Percentiles rank a stretch among this genome's conserved stretches.
Conservation (phyloP, 2,329 filamentous ascomycete genomes). For the Atkinsonella hypoxylon region DNA sequence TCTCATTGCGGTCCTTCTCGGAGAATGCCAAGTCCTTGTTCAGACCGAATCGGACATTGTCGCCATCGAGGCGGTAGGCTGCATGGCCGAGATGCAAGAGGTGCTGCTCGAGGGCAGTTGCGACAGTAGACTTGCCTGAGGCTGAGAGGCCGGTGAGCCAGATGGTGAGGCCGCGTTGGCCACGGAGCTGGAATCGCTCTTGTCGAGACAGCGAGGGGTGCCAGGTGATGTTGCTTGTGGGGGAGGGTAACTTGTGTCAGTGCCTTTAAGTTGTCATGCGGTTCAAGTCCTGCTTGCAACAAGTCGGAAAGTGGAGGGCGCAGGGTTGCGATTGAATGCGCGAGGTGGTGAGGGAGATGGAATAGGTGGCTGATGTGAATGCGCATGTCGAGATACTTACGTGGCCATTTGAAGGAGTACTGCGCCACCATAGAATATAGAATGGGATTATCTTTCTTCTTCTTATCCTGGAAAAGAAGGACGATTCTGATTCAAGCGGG, state of each 20-base stretch:
- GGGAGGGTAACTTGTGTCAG: conserved; percentile 5
- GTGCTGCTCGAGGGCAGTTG: conserved; percentile 92
- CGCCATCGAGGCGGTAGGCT: conserved; percentile 90
- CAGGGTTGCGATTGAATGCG: conserved; percentile 1
- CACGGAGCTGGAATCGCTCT: conserved; percentile 63
- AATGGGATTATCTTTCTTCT: too few species aligned
- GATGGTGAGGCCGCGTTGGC: conserved; percentile 85
- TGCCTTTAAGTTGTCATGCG: too few species aligned
- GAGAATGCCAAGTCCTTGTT: conserved; percentile 97
- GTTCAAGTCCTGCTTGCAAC: too few species aligned
- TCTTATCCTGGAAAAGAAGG: too few species aligned
- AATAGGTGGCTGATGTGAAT: not conserved
- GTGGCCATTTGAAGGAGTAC: conserved; percentile 10
- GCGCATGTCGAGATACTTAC: conserved; percentile 6
- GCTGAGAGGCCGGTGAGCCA: conserved; percentile 97
- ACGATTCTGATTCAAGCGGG: too few species aligned
- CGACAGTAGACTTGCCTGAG: conserved; percentile 94
- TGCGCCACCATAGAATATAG: too few species aligned
- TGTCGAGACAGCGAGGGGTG: conserved; percentile 67
- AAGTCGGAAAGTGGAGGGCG: too few species aligned
- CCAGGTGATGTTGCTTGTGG: conserved; percentile 74
- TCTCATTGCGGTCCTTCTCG: conserved; percentile 89
- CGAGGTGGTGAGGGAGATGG: not conserved
- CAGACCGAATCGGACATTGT: conserved; percentile 95
- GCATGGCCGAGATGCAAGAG: conserved; percentile 73